Base-by-base conservation (phyloP, 2,329 filamentous ascomycete species). In the Xylaria sp. region DNA sequence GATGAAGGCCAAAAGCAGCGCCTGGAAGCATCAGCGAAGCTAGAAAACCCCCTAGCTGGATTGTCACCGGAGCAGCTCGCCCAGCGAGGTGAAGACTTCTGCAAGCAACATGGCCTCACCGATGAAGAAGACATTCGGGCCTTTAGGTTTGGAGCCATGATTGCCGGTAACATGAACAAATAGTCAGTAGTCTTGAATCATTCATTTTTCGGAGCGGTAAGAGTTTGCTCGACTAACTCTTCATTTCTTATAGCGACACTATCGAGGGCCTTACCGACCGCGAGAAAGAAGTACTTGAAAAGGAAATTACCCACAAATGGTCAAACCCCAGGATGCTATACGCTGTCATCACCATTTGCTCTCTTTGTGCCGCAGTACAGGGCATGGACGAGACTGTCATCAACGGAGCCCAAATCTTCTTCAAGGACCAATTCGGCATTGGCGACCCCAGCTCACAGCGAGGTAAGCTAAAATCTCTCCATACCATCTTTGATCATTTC, bases 361-460 rank as follows among this genome's bases (percentile, higher is more conserved):
- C 71, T 4, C 71, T 76, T 2, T 75, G 72, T 31, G 90, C 90
- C 17, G 89, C 89, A 28, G 90, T 92, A 0, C 90, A 92, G 75
- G 90, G 90, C 73, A 90, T 91, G 88, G 89, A 92, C 77, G 88
- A 92, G 79, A 90, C 89, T 0, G 89, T 91, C 33, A 88, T 91
- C 71, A 91, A 91, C 74, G 89, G 89, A 51, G 89, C 88, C 9
- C 90, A 92, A 72, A 83, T 88, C 28, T 91, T 91, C 77, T 92
- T 90, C 77, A 84, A 85, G 67, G 72, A 77, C 1, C 83, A 89
- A 67, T 92, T 92, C 67, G 86, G 86, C 23, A 91, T 92, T 63
- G 83, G 79, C 58, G 81, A 84, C 74, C 71, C 83, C 31, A 77
- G 85, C 46, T 83, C 84, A 42, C 81, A 85, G 59, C 74, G 80